phyloP scores from a whole-genome alignment of 768 basidiomycete species.

The Suillus subalutaceus region DNA sequence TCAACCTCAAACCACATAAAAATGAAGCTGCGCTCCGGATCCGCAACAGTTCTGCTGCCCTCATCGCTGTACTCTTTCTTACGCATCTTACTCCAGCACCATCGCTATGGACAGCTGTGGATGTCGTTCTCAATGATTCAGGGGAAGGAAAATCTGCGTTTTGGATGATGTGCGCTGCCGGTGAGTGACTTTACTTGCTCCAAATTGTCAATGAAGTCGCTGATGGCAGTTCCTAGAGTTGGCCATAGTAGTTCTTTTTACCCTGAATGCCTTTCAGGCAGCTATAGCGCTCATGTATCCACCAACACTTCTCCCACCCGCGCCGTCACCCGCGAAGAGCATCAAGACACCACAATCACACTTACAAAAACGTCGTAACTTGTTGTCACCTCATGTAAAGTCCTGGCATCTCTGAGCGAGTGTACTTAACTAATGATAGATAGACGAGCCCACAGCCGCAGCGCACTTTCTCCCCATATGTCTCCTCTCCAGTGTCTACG shows the following conservation, averaged over 20 bases:
- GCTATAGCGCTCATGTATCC: slow-evolving; percentile 40
- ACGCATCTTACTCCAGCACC: slow-evolving; percentile 43
- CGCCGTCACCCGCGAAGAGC: slow-evolving; percentile 26
- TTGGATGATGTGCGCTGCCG: slow-evolving; percentile 33
- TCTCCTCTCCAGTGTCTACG: slow-evolving; percentile 32
- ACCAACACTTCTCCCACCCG: slow-evolving; percentile 31
- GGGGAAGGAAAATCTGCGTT: slow-evolving; percentile 10
- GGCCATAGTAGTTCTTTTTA: slow-evolving; percentile 30
- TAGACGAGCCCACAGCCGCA: slow-evolving; percentile 32
- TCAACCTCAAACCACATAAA: slow-evolving; percentile 34
- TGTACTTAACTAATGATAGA: background rate
- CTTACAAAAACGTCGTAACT: slow-evolving; percentile 27
- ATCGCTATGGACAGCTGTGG: slow-evolving; percentile 38
- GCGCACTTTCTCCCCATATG: slow-evolving; percentile 32
- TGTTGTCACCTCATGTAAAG: slow-evolving; percentile 22
- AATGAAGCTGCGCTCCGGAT: slow-evolving; percentile 42
- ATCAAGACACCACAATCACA: slow-evolving; percentile 25
- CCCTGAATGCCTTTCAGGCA: slow-evolving; percentile 39
- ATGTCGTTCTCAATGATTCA: slow-evolving; percentile 28
- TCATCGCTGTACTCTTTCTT: slow-evolving; percentile 35
- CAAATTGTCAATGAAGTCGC: background rate
- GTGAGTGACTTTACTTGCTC: slow-evolving; percentile 22
- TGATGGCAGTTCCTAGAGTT: slow-evolving; percentile 28
- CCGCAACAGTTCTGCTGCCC: slow-evolving; percentile 39
- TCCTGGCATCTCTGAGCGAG: background rate